Percentiles rank a stretch among this genome's conserved stretches.
phyloP scores from a whole-genome alignment of 495 filamentous ascomycete species.

The Aspergillus homomorphus region DNA sequence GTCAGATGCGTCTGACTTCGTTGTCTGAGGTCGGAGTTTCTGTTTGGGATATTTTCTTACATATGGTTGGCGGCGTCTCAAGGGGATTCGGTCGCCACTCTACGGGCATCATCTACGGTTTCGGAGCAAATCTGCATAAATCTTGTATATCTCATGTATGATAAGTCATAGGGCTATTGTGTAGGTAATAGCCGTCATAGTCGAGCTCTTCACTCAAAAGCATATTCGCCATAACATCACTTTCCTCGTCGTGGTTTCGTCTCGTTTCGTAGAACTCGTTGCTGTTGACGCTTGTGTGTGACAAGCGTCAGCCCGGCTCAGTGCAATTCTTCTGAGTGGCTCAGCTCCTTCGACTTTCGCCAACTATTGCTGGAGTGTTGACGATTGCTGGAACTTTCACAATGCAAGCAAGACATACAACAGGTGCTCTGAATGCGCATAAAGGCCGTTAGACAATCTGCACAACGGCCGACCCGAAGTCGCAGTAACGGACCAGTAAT shows the following conservation, averaged over 20 bases:
- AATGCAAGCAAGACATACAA: not conserved
- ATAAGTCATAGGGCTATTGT: constrained; percentile 19
- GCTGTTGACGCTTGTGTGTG: not conserved
- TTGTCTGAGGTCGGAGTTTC: constrained; percentile 3
- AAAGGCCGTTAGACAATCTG: too few species aligned
- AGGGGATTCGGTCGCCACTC: not conserved
- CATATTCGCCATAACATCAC: not conserved
- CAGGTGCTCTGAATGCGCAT: too few species aligned
- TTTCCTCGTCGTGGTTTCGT: not conserved
- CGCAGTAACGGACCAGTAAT: too few species aligned
- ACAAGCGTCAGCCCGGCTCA: not conserved
- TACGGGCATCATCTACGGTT: not conserved
- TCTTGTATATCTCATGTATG: constrained; percentile 11
- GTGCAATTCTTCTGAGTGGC: too few species aligned
- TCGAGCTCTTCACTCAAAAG: constrained; percentile 21
- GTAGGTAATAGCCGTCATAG: constrained; percentile 15
- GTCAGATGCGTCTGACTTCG: constrained; percentile 23
- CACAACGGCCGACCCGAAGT: too few species aligned
- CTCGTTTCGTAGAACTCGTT: not conserved
- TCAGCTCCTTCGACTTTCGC: too few species aligned
- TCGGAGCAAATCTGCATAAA: not conserved
- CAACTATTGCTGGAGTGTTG: too few species aligned
- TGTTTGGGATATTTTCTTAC: not conserved
- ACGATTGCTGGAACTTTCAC: not conserved
- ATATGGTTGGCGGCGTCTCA: not conserved